Evolutionary conservation across 345 rosid species (phyloP), one percentile per base, ranked within the genome.

Genomic region (Salix suchowensis): DNA sequence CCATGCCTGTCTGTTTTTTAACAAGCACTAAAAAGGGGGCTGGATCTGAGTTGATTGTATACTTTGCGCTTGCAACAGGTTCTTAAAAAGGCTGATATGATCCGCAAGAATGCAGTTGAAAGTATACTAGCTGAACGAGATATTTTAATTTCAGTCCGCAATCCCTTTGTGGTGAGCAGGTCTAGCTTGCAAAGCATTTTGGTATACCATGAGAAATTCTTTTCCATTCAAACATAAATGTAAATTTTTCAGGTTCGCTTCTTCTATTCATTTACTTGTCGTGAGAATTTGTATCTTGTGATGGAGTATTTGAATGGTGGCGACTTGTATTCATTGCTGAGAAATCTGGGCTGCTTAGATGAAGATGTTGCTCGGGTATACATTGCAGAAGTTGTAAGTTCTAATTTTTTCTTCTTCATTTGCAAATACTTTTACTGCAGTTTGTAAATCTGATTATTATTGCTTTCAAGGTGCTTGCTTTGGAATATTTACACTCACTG

Each of bases 271-370:
- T 96, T 96, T 86, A 96, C 99, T 39, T 94, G 98, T 76, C 94
- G 98, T 64, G 99, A 96, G 83, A 96, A 96, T 83, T 88, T 96
- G 85, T 96, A 96, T 84, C 97, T 96, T 81, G 99, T 96, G 87
- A 96, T 96, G 99, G 99, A 96, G 91, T 96, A 96, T 84, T 81
- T 96, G 84, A 96, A 96, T 83, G 99, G 99, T 80, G 99, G 99
- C 48, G 99, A 96, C 82, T 75, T 96, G 68, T 96, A 94, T 88
- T 96, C 99, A 24, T 82, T 96, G 82, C 81, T 96, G 88, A 90
- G 99, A 84, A 96, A 96, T 84, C 79, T 96, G 77, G 98, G 99
- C 83, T 96, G 98, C 91, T 86, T 96, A 84, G 93, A 94, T 71
- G 99, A 96, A 90, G 98, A 88, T 74, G 93, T 96, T 87, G 97